phyloP scores from a whole-genome alignment of 495 filamentous ascomycete species.

The Ramalina intermedia region DNA sequence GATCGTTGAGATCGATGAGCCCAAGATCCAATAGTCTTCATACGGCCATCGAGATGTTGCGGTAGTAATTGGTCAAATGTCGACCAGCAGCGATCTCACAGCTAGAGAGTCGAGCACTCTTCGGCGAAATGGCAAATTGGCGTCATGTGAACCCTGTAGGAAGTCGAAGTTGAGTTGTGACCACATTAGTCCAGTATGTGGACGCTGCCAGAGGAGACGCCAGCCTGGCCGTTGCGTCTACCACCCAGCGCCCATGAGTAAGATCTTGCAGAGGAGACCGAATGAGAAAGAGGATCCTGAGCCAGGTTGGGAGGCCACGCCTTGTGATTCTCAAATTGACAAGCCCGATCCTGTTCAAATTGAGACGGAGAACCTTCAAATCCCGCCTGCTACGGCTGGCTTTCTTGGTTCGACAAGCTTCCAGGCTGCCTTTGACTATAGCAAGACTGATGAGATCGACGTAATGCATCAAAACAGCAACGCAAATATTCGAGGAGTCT shows the following conservation, averaged over 20 bases:
- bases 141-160: constrained; percentile 38
- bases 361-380: neutral
- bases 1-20: too few species aligned
- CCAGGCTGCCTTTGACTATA: constrained; percentile 30
- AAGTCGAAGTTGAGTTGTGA: constrained; percentile 39
- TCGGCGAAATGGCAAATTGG: neutral
- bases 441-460: constrained; percentile 4
- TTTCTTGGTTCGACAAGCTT: constrained; percentile 40
- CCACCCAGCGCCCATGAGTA: constrained; percentile 32
- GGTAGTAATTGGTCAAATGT: too few species aligned
- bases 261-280: neutral
- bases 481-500: neutral
- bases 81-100: too few species aligned
- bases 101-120: too few species aligned
- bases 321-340: too few species aligned
- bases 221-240: constrained; percentile 27
- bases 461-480: constrained; percentile 3
- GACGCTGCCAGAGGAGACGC: constrained; percentile 22
- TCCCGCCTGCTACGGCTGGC: constrained; percentile 17
- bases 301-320: too few species aligned
- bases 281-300: too few species aligned
- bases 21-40: too few species aligned
- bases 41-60: too few species aligned
- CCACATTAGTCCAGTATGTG: constrained; percentile 27
- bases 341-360: too few species aligned